Percentiles rank a stretch among this genome's conserved stretches.
These are phyloP conservation scores for Clavulina sp. DNA, from an alignment of 768 basidiomycete genomes.

Conservation along the genomic window DNA sequence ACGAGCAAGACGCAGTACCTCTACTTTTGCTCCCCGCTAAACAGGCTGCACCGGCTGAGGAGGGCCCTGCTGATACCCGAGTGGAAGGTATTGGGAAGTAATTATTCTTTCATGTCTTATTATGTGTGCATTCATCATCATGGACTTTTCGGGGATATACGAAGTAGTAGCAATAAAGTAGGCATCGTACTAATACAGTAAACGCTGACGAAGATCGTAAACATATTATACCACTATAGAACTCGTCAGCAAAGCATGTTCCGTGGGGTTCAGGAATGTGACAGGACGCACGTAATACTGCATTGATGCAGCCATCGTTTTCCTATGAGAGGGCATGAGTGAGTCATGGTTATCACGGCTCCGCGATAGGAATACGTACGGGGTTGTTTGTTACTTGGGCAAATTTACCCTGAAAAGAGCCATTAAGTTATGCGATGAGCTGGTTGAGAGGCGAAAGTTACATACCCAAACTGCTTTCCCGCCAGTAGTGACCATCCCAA, in stretches of 20 bases:
- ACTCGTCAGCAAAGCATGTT: background rate
- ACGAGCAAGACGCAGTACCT: no score
- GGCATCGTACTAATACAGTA: no score
- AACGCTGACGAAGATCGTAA: no score
- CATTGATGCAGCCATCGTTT: slow-evolving; percentile 93
- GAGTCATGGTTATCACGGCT: background rate
- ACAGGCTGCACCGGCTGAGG: no score
- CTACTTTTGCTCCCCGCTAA: no score
- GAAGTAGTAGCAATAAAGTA: no score
- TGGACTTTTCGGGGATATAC: no score
- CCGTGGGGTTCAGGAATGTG: background rate
- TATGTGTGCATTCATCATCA: no score
- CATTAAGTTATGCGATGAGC: background rate
- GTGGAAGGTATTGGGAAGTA: no score
- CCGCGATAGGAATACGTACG: background rate
- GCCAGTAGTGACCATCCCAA: slow-evolving; percentile 93
- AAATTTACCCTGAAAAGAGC: slow-evolving; percentile 34
- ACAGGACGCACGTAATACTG: slow-evolving; percentile 58
- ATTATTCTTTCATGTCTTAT: no score
- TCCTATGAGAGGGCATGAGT: slow-evolving; percentile 23
- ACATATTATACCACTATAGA: background rate
- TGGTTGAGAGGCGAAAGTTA: slow-evolving; percentile 10
- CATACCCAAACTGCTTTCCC: slow-evolving; percentile 49
- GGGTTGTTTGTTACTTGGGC: slow-evolving; percentile 14
- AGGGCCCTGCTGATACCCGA: no score